Conservation (phyloP, 192 early-diverging fungal species). For the Thamnidium elegans region DNA sequence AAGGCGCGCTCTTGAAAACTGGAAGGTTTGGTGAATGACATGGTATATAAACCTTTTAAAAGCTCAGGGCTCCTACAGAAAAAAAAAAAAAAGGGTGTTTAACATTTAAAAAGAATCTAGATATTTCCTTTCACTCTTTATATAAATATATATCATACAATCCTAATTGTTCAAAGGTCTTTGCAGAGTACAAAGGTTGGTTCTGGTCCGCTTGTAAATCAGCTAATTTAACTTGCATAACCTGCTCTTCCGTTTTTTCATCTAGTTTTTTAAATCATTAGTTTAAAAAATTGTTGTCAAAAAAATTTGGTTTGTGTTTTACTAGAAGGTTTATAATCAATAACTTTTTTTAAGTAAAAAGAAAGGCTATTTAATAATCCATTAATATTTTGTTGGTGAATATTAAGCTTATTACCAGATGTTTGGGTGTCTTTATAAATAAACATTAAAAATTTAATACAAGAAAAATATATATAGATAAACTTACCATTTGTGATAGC, state of each 20-base stretch:
- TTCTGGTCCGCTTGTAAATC: constrained; percentile 67
- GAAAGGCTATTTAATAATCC: no score
- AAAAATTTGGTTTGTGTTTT: background rate
- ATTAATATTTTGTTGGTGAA: no score
- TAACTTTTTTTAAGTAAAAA: no score
- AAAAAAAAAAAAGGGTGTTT: no score
- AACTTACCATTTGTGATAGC: constrained; percentile 10
- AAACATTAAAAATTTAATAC: no score
- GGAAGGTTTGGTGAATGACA: constrained; percentile 90
- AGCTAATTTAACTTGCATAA: constrained; percentile 50
- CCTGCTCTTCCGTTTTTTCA: constrained; percentile 14
- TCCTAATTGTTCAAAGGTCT: constrained; percentile 74
- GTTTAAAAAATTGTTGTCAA: background rate
- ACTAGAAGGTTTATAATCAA: background rate
- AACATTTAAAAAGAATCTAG: background rate
- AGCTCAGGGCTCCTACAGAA: constrained; percentile 66
- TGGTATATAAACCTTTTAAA: constrained; percentile 89
- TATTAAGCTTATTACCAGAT: no score
- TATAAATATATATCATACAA: constrained; percentile 45
- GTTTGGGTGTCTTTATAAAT: no score
- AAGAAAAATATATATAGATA: no score
- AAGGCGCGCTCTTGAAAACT: constrained; percentile 96
- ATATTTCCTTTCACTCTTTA: background rate
- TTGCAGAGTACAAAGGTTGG: constrained; percentile 75
- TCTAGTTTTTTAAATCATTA: background rate